phyloP scores from a whole-genome alignment of 1,284 basidiomycete genomes.

The Athelia sp. region DNA sequence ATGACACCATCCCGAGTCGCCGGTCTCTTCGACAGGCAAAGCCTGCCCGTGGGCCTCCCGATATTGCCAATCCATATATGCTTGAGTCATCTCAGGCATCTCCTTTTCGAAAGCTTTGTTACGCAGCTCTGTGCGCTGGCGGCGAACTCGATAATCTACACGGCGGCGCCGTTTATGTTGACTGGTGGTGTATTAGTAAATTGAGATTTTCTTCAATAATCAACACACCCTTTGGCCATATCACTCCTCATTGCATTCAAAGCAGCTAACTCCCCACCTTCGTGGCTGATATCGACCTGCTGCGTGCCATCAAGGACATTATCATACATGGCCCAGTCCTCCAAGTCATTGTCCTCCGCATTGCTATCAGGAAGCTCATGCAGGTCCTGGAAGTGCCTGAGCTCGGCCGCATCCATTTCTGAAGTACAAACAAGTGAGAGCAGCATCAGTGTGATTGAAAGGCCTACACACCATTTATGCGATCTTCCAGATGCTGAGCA shows the following conservation, averaged over 20 bases:
- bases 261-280: slow-evolving; percentile 3
- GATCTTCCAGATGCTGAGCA: too few relatives aligned
- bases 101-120: slow-evolving; percentile 1
- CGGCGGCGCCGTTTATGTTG: neutral
- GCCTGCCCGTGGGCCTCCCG: neutral
- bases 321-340: neutral
- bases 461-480: too few relatives aligned
- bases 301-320: slow-evolving; percentile 3
- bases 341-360: too few relatives aligned
- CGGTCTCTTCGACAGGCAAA: neutral
- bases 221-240: neutral
- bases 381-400: too few relatives aligned
- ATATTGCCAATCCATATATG: slow-evolving; percentile 2
- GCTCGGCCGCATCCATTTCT: too few relatives aligned
- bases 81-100: neutral
- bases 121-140: neutral
- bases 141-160: neutral
- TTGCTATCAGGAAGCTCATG: too few relatives aligned
- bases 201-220: too few relatives aligned
- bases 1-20: neutral
- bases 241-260: neutral
- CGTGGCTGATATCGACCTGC: slow-evolving; percentile 3
- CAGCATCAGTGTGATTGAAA: too few relatives aligned
- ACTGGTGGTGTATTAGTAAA: neutral
- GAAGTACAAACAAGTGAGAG: too few relatives aligned